Base-by-base conservation (phyloP, 2,329 filamentous ascomycete genomes). In the Pseudogymnoascus sp. region DNA sequence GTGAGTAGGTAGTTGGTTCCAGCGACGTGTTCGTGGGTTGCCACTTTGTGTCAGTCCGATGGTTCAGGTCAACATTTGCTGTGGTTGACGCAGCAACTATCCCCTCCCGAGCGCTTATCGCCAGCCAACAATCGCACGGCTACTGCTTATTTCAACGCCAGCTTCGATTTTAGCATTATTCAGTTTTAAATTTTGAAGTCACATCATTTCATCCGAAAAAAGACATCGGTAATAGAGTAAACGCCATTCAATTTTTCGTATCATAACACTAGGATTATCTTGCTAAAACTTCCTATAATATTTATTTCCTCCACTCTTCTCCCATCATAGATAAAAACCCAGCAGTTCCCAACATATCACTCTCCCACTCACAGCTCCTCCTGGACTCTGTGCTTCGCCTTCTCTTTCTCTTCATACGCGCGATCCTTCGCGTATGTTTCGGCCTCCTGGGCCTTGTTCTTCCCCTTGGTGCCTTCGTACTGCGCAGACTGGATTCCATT, bases 381-480 rank as follows among this genome's bases (percentile, higher is more conserved):
- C 67, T 75, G 73, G 36, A 72, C 66, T 42, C 66, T 67, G 47
- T 75, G 67, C 40, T 62, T 64, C 40, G 69, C 71, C 64, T 71
- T 73, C 64, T 75, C 74, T 62, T 73, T 72, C 62, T 72, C 73
- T 67, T 76, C 75, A 14, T 71, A 71, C 40, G 73, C 72, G 60
- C 72, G 71, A 63, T 76, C 67, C 39, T 67, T 73, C 5, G 72
- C 72, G 67, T 70, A 70, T 0, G 71, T 72, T 40, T 64, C 71
- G 31, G 68, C 69, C 62, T 75, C 73, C 66, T 74, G 73, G n/a
- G 69, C 67, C 16, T 68, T 64, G 64, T 81, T 77, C n/a, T 75
- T 76, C 29, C 75, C 78, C 64, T 79, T 78, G 68, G 81, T 75
- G n/a, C 76, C 78, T 63, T 75, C 69, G 42, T 73, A 70, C 8